These are phyloP conservation scores for slime mould (Dictyostelium discoideum) DNA, from an alignment of 78 protist genomes.

Conservation along the genomic window dicty_2.7 NC_007091.3:2305501-2306000, in stretches of 20 bases:
- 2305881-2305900: too few relatives aligned
- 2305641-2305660: neutral
- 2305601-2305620: neutral
- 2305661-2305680: neutral
- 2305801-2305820: neutral
- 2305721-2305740: neutral
- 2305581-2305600: conserved; percentile 9
- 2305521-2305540: neutral
- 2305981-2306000: too few relatives aligned
- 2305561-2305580: neutral
- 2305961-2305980: too few relatives aligned
- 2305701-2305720: neutral
- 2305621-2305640: neutral
- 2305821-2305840: too few relatives aligned
- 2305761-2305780: too few relatives aligned
- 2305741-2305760: neutral
- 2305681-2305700: neutral
- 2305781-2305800: too few relatives aligned
- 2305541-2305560: neutral
- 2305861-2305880: neutral
- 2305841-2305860: too few relatives aligned
- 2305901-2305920: neutral
- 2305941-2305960: too few relatives aligned
- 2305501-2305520: neutral
- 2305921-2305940: too few relatives aligned